These are phyloP conservation scores for Candida tropicalis DNA, from an alignment of 1,139 yeast genomes.

Conservation along the genomic window DNA sequence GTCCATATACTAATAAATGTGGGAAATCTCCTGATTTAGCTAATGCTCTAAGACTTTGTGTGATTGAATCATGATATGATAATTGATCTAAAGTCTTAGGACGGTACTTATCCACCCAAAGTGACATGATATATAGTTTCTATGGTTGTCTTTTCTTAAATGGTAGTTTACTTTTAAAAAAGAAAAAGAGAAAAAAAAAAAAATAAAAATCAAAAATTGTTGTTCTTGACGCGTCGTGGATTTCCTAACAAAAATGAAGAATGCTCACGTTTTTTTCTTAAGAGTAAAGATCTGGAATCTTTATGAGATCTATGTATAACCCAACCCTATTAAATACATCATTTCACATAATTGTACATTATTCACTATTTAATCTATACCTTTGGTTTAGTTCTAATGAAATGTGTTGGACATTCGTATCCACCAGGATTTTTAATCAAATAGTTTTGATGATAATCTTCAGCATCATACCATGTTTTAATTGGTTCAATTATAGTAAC, in stretches of 20 bases:
- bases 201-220: not conserved
- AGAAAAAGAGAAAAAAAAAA: constrained; percentile 7
- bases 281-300: too few relatives aligned
- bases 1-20: constrained; percentile 89
- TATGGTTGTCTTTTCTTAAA: not conserved
- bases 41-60: constrained; percentile 64
- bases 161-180: too few relatives aligned
- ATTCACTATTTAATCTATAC: not conserved
- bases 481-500: constrained; percentile 74
- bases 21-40: constrained; percentile 88
- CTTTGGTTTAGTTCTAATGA: constrained; percentile 49
- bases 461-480: constrained; percentile 83
- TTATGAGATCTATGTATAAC: too few relatives aligned
- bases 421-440: constrained; percentile 79
- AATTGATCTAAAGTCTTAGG: constrained; percentile 69
- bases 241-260: not conserved
- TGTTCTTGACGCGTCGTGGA: constrained; percentile 7
- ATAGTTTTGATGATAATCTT: constrained; percentile 87
- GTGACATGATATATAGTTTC: constrained; percentile 56
- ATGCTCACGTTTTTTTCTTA: not conserved
- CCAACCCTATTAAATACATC: too few relatives aligned
- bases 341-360: not conserved
- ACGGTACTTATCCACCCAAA: constrained; percentile 96
- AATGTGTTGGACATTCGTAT: constrained; percentile 89
- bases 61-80: constrained; percentile 67